A percentile compares a stretch with the other conserved stretches of the same genome.
Evolutionary conservation across 306 rosid genomes (phyloP).

Genomic region (Trifolium subterraneum): DNA sequence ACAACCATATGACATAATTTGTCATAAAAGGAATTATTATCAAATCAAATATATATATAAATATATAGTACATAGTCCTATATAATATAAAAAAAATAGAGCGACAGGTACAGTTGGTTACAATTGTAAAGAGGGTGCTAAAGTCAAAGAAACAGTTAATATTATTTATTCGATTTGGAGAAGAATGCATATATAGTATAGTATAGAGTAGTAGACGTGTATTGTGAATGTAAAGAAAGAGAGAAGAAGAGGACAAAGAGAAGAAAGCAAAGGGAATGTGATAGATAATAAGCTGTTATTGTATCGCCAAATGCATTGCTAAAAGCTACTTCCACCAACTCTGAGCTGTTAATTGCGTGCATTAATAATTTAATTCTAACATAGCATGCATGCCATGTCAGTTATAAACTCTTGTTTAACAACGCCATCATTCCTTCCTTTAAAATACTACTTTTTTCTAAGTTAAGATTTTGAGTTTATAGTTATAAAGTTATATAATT

Average conservation of each 20-base stretch:
- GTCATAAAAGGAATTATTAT: no score
- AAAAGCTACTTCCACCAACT: slow-evolving; percentile 28
- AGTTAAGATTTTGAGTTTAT: no score
- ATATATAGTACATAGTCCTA: neutral
- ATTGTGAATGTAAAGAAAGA: neutral
- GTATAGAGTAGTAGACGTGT: neutral
- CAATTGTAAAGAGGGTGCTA: neutral
- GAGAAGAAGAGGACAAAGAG: slow-evolving; percentile 16
- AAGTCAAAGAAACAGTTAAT: slow-evolving; percentile 25
- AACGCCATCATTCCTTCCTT: neutral
- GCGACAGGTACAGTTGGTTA: neutral
- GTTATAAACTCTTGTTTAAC: neutral
- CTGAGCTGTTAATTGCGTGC: slow-evolving; percentile 44
- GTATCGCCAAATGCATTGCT: slow-evolving; percentile 32
- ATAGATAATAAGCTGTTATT: neutral
- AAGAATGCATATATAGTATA: neutral
- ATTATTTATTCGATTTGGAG: neutral
- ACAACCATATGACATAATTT: no score
- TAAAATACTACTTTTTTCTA: no score
- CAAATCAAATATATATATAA: no score
- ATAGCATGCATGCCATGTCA: neutral
- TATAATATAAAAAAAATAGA: neutral
- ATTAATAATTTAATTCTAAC: neutral
- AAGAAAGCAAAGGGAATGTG: slow-evolving; percentile 41
- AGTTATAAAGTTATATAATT: no score